Evolutionary conservation across 75 land plant species (phyloP).

Genomic region (Gnetum montanum): DNA sequence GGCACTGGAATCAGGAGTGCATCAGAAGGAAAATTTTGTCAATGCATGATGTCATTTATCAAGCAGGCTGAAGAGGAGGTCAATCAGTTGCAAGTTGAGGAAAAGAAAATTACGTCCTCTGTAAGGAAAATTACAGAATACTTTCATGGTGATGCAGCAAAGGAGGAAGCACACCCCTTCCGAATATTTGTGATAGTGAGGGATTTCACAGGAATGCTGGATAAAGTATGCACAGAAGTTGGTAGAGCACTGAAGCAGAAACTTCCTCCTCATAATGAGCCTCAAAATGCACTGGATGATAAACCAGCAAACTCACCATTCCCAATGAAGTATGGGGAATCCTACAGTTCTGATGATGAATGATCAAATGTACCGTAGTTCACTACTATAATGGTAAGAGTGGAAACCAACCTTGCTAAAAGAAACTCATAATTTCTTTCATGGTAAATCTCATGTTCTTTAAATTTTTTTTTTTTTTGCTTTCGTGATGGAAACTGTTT

Average conservation of each 20-base stretch:
- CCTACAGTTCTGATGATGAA: constrained; percentile 30
- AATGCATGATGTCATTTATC: constrained; percentile 36
- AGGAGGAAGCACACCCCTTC: constrained; percentile 46
- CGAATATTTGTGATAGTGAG: constrained; percentile 52
- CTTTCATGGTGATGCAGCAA: constrained; percentile 50
- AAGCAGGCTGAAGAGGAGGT: constrained; percentile 35
- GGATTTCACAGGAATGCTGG: constrained; percentile 45
- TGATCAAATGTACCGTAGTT: background rate
- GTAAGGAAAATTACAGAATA: constrained; percentile 59
- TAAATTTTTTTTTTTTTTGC: no score
- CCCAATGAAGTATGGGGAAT: constrained; percentile 5
- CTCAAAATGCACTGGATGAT: constrained; percentile 10
- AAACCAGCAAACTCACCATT: constrained; percentile 17
- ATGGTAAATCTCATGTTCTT: no score
- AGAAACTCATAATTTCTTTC: no score
- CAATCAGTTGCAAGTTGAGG: constrained; percentile 24
- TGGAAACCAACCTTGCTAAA: no score
- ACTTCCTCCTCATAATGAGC: constrained; percentile 18
- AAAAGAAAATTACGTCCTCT: constrained; percentile 21
- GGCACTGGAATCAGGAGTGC: background rate
- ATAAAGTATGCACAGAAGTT: constrained; percentile 60
- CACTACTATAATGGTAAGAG: no score
- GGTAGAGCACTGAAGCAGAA: constrained; percentile 29
- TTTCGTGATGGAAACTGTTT: no score
- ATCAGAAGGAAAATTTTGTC: constrained; percentile 32